Evolutionary conservation across 352 stramenopile species (phyloP).

Genomic region (Phytopythium kandeliae): DNA sequence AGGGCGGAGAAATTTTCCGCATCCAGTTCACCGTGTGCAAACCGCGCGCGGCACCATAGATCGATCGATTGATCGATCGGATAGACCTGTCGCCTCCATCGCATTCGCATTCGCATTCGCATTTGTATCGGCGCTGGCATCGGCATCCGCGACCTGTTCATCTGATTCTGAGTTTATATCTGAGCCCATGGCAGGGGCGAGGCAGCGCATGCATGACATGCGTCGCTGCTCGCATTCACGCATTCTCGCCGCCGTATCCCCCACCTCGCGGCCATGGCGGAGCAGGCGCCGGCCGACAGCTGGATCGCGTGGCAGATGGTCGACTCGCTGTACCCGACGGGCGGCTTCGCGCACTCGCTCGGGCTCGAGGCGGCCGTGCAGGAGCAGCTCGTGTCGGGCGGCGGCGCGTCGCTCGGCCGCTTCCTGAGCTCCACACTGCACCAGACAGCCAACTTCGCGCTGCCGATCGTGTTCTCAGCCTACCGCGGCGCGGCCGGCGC

Average conservation of each 20-base stretch:
- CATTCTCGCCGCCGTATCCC: neutral
- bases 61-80: neutral
- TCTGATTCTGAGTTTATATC: neutral
- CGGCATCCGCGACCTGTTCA: neutral
- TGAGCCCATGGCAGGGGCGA: no score
- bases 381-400: slow-evolving; percentile 42
- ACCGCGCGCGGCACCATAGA: neutral
- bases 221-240: neutral
- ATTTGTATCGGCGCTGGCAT: neutral
- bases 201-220: neutral
- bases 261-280: neutral
- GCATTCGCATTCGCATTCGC: no score
- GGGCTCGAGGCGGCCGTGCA: slow-evolving; percentile 74
- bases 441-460: slow-evolving; percentile 66
- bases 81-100: neutral
- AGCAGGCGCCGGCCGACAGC: slow-evolving; percentile 8
- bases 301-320: slow-evolving; percentile 79
- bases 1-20: slow-evolving; percentile 72
- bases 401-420: slow-evolving; percentile 28
- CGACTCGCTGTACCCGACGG: slow-evolving; percentile 79
- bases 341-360: slow-evolving; percentile 78
- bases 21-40: slow-evolving; percentile 39
- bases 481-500: slow-evolving; percentile 19
- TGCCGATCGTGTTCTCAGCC: slow-evolving; percentile 62
- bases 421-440: slow-evolving; percentile 63